A percentile compares a stretch with the other conserved stretches of the same genome.
phyloP scores from a whole-genome alignment of 2,329 filamentous ascomycete species.

The Blastomyces percursus region DNA sequence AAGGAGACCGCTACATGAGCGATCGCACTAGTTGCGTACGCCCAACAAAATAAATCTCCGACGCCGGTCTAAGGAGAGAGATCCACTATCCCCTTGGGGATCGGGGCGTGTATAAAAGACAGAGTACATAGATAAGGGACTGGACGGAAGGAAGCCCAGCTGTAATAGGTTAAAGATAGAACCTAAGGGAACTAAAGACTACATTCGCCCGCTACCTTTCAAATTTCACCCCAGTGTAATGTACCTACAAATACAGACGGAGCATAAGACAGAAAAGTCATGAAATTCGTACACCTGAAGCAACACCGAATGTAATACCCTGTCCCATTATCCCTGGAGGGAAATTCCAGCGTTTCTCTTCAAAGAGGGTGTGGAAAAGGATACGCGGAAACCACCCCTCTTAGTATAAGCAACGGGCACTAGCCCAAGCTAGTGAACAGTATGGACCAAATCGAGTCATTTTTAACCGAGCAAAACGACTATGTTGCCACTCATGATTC shows the following conservation, averaged over 20 bases:
- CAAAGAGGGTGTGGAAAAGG: neutral
- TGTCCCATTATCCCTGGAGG: neutral
- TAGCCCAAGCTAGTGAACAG: neutral
- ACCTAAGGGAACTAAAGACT: neutral
- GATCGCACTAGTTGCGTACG: too few species aligned
- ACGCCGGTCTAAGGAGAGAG: neutral
- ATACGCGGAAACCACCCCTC: neutral
- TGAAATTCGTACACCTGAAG: neutral
- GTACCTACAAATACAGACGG: slow-evolving; percentile 1
- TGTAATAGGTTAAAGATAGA: neutral
- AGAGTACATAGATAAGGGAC: too few species aligned
- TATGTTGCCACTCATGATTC: slow-evolving; percentile 38
- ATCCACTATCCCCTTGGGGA: too few species aligned
- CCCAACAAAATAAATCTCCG: neutral
- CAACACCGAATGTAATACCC: neutral
- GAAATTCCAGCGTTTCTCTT: neutral
- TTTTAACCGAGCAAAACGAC: neutral
- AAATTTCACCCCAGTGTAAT: neutral
- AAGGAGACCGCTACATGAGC: too few species aligned
- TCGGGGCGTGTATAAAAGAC: too few species aligned
- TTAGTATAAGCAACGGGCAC: neutral
- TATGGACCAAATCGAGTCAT: neutral
- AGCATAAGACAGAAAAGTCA: neutral
- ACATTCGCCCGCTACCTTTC: neutral
- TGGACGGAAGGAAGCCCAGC: too few species aligned